Percentiles rank a stretch among this genome's conserved stretches.
Evolutionary conservation across 495 filamentous ascomycete genomes (phyloP).

Genomic region (Penicillium subrubescens): DNA sequence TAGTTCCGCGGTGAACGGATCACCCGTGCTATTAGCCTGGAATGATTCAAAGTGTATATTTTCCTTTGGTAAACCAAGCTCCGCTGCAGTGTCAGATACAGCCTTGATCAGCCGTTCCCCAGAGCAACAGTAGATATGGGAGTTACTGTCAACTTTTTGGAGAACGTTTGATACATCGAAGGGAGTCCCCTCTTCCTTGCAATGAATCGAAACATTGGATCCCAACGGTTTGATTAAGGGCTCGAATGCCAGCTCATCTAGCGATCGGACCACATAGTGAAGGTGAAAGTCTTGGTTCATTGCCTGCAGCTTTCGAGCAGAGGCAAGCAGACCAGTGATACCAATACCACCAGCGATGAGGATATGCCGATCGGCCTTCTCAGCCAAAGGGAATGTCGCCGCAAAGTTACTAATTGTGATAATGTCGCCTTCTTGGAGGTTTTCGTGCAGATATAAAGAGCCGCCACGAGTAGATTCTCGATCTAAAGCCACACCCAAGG

Average conservation of each 20-base stretch:
- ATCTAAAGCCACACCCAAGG: conserved; percentile 14
- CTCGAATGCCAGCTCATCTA: conserved; percentile 11
- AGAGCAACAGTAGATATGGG: conserved; percentile 10
- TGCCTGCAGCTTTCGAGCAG: not conserved
- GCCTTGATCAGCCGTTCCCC: conserved; percentile 7
- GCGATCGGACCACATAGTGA: conserved; percentile 13
- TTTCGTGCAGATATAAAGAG: conserved; percentile 11
- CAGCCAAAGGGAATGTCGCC: not conserved
- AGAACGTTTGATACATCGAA: conserved; percentile 6
- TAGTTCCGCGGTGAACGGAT: conserved; percentile 7
- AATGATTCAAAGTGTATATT: conserved; percentile 13
- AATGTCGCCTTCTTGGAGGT: not conserved
- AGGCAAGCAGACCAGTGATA: conserved; percentile 16
- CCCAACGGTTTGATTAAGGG: not conserved
- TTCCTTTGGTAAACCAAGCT: conserved; percentile 3
- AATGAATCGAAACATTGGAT: conserved; percentile 11
- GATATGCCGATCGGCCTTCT: conserved; percentile 5
- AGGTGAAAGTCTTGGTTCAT: conserved; percentile 4
- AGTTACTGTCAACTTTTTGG: conserved; percentile 1
- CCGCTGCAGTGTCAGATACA: not conserved
- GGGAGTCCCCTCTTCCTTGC: not conserved
- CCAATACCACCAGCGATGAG: conserved; percentile 17
- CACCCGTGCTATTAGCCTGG: conserved; percentile 5
- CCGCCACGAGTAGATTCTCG: conserved; percentile 9
- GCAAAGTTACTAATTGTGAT: conserved; percentile 7